phyloP scores from a whole-genome alignment of 257 asterid species.

The Capsicum baccatum region DNA sequence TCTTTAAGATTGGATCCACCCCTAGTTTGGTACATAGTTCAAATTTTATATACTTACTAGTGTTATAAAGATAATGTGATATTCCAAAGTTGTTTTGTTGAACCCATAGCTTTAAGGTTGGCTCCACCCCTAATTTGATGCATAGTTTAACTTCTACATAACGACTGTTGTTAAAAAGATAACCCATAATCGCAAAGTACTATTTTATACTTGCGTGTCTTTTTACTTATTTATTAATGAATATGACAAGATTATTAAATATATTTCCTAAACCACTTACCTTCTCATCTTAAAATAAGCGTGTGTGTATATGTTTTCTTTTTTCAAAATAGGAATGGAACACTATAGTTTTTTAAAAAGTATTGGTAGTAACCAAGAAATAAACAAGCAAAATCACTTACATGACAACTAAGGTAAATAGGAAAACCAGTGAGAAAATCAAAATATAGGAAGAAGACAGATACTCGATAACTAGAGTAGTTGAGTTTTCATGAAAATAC shows the following conservation, averaged over 20 bases:
- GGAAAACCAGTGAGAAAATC: conserved; percentile 44
- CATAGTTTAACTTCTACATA: no score
- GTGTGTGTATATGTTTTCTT: no score
- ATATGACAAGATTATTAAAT: background rate
- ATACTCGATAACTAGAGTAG: conserved; percentile 32
- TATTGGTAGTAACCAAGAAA: background rate
- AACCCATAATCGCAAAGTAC: no score
- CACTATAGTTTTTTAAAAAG: background rate
- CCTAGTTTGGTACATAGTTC: background rate
- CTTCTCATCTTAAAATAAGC: no score
- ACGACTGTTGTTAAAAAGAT: no score
- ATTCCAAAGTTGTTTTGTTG: no score
- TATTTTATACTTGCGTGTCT: background rate
- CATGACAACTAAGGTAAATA: conserved; percentile 58
- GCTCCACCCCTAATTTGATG: no score
- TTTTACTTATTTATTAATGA: background rate
- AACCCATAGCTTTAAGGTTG: no score
- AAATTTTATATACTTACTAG: background rate
- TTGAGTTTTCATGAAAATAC: conserved; percentile 34
- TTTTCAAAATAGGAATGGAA: background rate
- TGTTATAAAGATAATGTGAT: background rate
- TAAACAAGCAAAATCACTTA: conserved; percentile 36
- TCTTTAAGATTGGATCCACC: background rate
- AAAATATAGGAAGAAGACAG: conserved; percentile 37
- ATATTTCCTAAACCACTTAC: no score